phyloP scores from a whole-genome alignment of 2,329 filamentous ascomycete genomes.

The Aspergillus pseudoglaucus region DNA sequence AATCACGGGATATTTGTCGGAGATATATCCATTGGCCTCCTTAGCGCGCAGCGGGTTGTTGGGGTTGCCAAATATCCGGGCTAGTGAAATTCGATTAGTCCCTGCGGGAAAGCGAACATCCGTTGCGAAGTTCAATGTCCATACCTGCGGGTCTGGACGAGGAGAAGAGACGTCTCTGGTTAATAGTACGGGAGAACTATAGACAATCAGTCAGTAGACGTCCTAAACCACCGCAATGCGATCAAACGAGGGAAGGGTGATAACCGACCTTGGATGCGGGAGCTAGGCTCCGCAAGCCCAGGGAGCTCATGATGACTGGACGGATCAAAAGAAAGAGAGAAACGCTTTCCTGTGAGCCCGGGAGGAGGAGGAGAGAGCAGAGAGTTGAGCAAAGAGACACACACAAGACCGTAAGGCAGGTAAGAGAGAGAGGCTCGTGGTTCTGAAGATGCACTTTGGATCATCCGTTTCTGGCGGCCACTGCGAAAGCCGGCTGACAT shows the following conservation, averaged over 20 bases:
- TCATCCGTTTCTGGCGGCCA: conserved; percentile 18
- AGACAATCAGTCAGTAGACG: conserved; percentile 19
- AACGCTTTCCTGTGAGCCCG: conserved; percentile 20
- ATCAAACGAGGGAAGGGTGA: conserved; percentile 15
- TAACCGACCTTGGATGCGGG: conserved; percentile 42
- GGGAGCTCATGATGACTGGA: conserved; percentile 43
- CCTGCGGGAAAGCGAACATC: conserved; percentile 4
- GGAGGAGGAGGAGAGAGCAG: conserved; percentile 8
- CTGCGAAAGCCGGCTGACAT: conserved; percentile 27
- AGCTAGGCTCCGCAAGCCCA: conserved; percentile 45
- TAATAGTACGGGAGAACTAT: conserved; percentile 59
- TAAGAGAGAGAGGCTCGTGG: conserved; percentile 15
- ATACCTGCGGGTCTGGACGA: conserved; percentile 74
- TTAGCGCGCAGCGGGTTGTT: conserved; percentile 83
- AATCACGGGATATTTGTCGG: conserved; percentile 89
- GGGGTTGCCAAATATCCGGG: conserved; percentile 65
- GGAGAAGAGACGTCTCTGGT: conserved; percentile 73
- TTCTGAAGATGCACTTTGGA: conserved; percentile 20
- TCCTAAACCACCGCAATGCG: conserved; percentile 5
- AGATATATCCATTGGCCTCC: conserved; percentile 81
- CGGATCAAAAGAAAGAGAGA: conserved; percentile 22
- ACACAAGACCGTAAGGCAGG: conserved; percentile 11
- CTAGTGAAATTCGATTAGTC: conserved; percentile 41
- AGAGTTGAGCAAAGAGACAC: conserved; percentile 9
- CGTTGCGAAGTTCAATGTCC: conserved; percentile 26